These are phyloP conservation scores for Rutidosis leptorrhynchoides DNA, from an alignment of 129 eudicot genomes.

Conservation along the genomic window DNA sequence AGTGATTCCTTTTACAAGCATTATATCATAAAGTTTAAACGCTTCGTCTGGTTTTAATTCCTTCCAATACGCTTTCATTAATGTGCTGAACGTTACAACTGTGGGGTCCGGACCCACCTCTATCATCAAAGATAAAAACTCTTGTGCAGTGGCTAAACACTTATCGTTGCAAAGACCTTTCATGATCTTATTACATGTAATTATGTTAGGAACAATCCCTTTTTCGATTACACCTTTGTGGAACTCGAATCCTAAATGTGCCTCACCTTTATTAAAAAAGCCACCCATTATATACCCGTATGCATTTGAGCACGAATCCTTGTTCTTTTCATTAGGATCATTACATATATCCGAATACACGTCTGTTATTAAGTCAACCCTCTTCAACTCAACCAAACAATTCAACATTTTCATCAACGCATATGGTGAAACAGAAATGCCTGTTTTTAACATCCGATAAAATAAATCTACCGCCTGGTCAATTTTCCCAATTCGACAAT, in stretches of 20 bases:
- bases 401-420: constrained; percentile 45
- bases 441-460: constrained; percentile 31
- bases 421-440: constrained; percentile 44
- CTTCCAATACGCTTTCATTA: constrained; percentile 52
- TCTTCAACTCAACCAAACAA: constrained; percentile 42
- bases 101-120: constrained; percentile 63
- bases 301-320: constrained; percentile 26
- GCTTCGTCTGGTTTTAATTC: constrained; percentile 45
- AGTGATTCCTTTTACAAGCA: constrained; percentile 41
- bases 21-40: constrained; percentile 37
- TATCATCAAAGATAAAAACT: constrained; percentile 38
- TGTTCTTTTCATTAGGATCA: constrained; percentile 19
- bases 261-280: constrained; percentile 46
- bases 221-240: constrained; percentile 38
- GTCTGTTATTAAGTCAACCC: constrained; percentile 28
- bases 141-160: constrained; percentile 32
- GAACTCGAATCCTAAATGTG: constrained; percentile 41
- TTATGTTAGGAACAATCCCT: constrained; percentile 34
- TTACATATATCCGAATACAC: constrained; percentile 27
- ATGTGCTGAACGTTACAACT: constrained; percentile 53
- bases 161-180: constrained; percentile 45
- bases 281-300: constrained; percentile 55
- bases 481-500: constrained; percentile 52
- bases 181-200: constrained; percentile 60
- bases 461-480: constrained; percentile 42